Evolutionary conservation across 352 stramenopile species (phyloP), one percentile per base, ranked within the genome.

Genomic region (Phytophthora syringae): DNA sequence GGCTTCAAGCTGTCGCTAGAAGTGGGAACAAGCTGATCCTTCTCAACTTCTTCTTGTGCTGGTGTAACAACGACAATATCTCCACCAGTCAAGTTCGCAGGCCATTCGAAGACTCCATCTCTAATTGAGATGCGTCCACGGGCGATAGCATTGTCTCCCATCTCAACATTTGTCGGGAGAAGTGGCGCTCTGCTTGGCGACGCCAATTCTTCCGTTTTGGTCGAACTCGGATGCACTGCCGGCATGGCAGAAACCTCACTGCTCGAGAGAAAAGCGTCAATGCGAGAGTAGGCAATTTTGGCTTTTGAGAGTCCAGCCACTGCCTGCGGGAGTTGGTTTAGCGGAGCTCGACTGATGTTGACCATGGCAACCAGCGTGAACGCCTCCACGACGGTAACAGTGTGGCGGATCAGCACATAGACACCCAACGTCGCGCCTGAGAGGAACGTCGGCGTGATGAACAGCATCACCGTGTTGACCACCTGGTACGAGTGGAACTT

Each of bases 381-480:
- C 0, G 68, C 68, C 36, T 76, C 58, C 4, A 67, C 50, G 5
- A 73, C 64, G 7, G 24, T 64, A 30, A 73, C 70, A 0, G 64
- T 62, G 20, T 70, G 49, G 12, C 43, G 60, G 32, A 74, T 67
- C 5, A 77, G 43, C 53, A 77, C 58, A 24, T 67, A 77, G 1
- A 64, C 20, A 13, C 69, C 69, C n/a, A 68, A 25, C 6, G 64
- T 70, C 0, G 20, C 49, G 1, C 58, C 68, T 0, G 68, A 70
- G 0, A 73, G 28, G 39, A 79, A 73, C 3, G 48, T 70, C 1
- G 74, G 70, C 16, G 73, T 77, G 30, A 77, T 34, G 54, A 75
- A 80, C 0, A 82, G 53, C 63, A 74, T 64, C 18, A 78, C 64
- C 12, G 67, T 76, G 43, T 82, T 84, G 57, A 76, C 30, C 1